These are phyloP conservation scores for Corylus avellana DNA, from an alignment of 306 rosid genomes.

Conservation along the genomic window DNA sequence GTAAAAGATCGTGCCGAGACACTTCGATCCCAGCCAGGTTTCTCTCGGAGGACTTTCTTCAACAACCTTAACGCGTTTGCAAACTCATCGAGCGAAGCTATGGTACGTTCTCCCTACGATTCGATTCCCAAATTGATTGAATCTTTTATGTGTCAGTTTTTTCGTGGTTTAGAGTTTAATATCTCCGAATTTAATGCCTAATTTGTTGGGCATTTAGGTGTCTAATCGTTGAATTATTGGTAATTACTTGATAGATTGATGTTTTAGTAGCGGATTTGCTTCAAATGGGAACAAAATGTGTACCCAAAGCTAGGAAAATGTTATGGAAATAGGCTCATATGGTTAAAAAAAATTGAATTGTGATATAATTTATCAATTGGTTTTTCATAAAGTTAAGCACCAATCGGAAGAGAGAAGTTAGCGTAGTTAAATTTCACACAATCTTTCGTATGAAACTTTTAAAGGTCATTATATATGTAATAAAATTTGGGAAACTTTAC, in stretches of 20 bases:
- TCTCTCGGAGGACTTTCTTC: not conserved
- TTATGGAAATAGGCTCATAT: not conserved
- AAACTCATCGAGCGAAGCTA: not conserved
- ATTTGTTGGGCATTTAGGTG: not conserved
- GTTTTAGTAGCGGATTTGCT: not conserved
- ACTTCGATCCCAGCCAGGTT: too few species aligned
- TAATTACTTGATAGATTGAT: not conserved
- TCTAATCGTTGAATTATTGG: not conserved
- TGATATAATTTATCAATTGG: slow-evolving; percentile 1
- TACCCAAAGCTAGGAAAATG: not conserved
- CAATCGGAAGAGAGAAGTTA: not conserved
- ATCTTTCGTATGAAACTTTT: not conserved
- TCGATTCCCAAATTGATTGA: not conserved
- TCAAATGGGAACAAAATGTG: not conserved
- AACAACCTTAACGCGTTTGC: slow-evolving; percentile 3
- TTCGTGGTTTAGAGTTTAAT: not conserved
- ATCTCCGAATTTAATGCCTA: not conserved
- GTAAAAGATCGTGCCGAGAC: too few species aligned
- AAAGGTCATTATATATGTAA: not conserved
- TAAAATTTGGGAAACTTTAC: not conserved
- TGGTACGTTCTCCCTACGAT: not conserved
- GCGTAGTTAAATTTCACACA: not conserved
- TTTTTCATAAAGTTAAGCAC: not conserved
- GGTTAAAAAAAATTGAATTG: not conserved
- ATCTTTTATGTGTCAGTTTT: not conserved